Evolutionary conservation across 257 asterid species (phyloP).

Genomic region (Lantana camara): DNA sequence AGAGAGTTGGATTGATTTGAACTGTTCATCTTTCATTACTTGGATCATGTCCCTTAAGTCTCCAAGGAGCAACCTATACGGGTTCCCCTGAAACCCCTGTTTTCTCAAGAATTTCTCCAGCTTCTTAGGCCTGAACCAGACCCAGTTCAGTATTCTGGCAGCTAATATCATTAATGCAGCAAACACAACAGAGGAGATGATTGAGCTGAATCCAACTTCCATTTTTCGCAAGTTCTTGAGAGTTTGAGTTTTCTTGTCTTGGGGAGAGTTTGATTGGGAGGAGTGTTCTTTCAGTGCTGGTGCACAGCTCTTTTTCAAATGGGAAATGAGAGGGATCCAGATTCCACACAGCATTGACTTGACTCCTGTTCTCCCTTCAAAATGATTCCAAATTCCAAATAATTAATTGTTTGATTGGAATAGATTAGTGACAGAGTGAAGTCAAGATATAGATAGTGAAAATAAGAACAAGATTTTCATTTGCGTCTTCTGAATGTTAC

Average conservation of each 20-base stretch:
- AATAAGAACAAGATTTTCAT: constrained; percentile 12
- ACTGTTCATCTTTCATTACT: constrained; percentile 24
- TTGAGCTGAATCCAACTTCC: constrained; percentile 18
- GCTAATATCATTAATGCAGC: constrained; percentile 12
- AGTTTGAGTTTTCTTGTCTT: too few relatives aligned
- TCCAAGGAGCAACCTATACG: constrained; percentile 41
- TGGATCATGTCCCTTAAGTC: constrained; percentile 40
- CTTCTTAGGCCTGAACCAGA: constrained; percentile 44
- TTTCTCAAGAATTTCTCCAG: constrained; percentile 39
- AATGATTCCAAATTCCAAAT: not conserved
- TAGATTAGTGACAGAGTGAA: not conserved
- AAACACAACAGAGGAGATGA: constrained; percentile 22
- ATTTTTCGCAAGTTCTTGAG: not conserved
- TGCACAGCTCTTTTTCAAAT: too few relatives aligned
- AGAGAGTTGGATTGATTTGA: constrained; percentile 34
- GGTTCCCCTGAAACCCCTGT: constrained; percentile 50
- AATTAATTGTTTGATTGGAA: not conserved
- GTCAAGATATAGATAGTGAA: not conserved
- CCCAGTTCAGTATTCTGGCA: constrained; percentile 37
- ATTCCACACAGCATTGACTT: not conserved
- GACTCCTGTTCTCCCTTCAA: not conserved
- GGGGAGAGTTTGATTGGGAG: not conserved
- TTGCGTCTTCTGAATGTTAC: constrained; percentile 21
- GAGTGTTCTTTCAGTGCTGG: too few relatives aligned
- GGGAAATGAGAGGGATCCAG: too few relatives aligned